Conservation (phyloP, 148 eudicot species). For the Dianthus caryophyllus region DNA sequence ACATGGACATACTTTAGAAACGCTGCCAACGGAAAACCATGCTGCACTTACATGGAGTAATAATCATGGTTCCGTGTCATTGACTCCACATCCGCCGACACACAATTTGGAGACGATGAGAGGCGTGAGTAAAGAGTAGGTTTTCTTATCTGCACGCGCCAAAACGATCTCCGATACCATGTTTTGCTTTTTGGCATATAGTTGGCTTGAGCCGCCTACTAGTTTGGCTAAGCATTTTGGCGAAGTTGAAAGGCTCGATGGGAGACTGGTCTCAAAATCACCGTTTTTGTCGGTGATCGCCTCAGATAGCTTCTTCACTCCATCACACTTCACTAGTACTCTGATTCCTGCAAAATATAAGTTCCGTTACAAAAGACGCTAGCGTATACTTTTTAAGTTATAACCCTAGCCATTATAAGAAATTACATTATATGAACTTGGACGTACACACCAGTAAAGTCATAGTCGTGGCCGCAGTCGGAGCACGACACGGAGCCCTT, state of each 20-base stretch:
- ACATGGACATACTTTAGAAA: neutral
- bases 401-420: neutral
- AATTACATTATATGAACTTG: neutral
- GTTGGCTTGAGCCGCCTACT: constrained; percentile 52
- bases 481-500: constrained; percentile 53
- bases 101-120: constrained; percentile 55
- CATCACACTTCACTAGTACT: constrained; percentile 51
- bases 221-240: constrained; percentile 46
- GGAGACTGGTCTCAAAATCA: constrained; percentile 43
- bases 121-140: constrained; percentile 38
- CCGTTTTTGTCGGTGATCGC: constrained; percentile 53
- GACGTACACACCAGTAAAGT: constrained; percentile 49
- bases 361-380: neutral
- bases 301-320: constrained; percentile 48
- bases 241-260: constrained; percentile 25
- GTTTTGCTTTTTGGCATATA: constrained; percentile 35
- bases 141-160: constrained; percentile 15
- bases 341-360: constrained; percentile 41
- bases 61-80: constrained; percentile 35
- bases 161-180: constrained; percentile 27
- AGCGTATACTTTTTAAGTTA: neutral
- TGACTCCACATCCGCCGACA: constrained; percentile 30
- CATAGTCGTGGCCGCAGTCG: constrained; percentile 42
- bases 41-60: neutral
- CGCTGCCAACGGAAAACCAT: neutral